These are phyloP conservation scores for Aureobasidium leucospermi DNA, from an alignment of 2,329 filamentous ascomycete species.

Conservation along the genomic window DNA sequence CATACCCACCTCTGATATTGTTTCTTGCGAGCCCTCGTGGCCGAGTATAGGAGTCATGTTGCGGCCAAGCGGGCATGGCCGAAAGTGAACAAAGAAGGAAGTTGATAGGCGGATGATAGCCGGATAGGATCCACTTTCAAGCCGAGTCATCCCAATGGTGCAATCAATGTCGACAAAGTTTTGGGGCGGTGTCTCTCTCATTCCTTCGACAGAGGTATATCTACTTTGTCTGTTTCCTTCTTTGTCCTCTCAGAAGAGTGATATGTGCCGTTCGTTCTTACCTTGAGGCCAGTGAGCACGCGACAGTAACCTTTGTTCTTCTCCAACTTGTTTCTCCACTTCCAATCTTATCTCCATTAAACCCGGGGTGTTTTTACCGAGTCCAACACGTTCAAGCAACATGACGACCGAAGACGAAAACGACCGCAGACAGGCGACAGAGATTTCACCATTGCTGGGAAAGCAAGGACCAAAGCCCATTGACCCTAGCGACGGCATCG, in stretches of 20 bases:
- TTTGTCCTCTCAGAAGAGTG: neutral
- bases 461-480: conserved; percentile 16
- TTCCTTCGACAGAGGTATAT: neutral
- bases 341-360: conserved; percentile 1
- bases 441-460: conserved; percentile 23
- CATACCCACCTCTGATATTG: neutral
- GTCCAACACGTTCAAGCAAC: neutral
- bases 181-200: neutral
- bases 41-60: neutral
- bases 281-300: neutral
- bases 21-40: neutral
- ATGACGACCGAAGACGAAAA: conserved; percentile 1
- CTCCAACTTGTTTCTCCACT: neutral
- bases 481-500: conserved; percentile 23
- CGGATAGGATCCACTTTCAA: neutral
- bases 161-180: neutral
- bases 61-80: conserved; percentile 1
- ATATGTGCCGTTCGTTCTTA: neutral
- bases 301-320: neutral
- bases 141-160: conserved; percentile 1
- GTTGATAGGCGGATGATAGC: conserved; percentile 10
- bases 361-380: neutral
- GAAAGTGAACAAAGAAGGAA: neutral
- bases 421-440: conserved; percentile 13
- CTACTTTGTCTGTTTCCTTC: neutral